Base-by-base conservation (phyloP, 495 filamentous ascomycete species). In the Pyrenula aspistea region DNA sequence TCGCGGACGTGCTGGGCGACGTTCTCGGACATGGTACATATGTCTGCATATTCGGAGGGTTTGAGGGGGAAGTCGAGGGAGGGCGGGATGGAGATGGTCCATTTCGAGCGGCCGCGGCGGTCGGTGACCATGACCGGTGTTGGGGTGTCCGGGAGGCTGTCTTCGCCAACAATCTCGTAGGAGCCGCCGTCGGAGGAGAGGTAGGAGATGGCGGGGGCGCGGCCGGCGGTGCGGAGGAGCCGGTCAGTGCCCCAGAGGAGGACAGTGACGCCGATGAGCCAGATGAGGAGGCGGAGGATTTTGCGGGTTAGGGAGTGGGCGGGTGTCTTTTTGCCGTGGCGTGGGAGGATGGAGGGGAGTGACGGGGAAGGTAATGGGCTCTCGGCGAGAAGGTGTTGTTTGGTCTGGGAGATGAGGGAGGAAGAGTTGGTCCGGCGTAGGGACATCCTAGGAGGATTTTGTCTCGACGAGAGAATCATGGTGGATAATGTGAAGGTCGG, bases 31-130 rank as follows among this genome's bases (percentile, higher is more conserved):
- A 83, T 77, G 15, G 31, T 59, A 61, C 84, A 88, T 22, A 89
- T 77, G 12, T 80, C 73, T 15, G 68, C 62, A 61, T 88, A 88
- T 54, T 85, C 74, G 20, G 70, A 57, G 10, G 75, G 71, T 10
- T 69, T 62, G n/a, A 88, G 65, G 11, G 86, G 85, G 51, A 87
- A 87, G 12, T 66, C 60, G 36, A 71, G 70, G 25, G 64, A 72
- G 2, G 70, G 69, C 1, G 87, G 87, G 24, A 91, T 87, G 1
- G 75, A 80, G 0, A 89, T 75, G 0, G 86, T 88, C 87, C 87
- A 89, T 61, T 75, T 83, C 3, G 77, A 62, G 36, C 69, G 73
- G 12, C 80, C 82, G 48, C 69, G 69, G 25, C 72, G 68, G 62
- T 87, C 81, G 4, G 74, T 75, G 15, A 87, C 68, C 1, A 81